These are phyloP conservation scores for Metschnikowia gruessii DNA, from an alignment of 805 yeast species.

Conservation along the genomic window DNA sequence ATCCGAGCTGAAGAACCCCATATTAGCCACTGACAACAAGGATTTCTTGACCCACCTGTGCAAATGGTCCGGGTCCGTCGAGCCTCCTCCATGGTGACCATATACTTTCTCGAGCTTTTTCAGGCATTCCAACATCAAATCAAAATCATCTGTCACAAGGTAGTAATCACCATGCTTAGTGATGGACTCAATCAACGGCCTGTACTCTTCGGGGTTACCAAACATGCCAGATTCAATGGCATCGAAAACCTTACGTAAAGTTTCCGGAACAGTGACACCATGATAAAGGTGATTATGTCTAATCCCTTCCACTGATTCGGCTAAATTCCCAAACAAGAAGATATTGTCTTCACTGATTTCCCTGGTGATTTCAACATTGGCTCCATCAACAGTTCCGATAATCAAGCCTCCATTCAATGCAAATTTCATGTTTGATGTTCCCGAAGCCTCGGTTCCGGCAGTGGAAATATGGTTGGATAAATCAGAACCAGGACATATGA, in stretches of 20 bases:
- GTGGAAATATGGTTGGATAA: constrained; percentile 92
- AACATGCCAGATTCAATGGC: constrained; percentile 68
- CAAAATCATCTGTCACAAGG: constrained; percentile 86
- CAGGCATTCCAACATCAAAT: constrained; percentile 81
- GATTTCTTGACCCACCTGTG: constrained; percentile 72
- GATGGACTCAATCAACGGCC: constrained; percentile 65
- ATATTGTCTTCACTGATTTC: constrained; percentile 93
- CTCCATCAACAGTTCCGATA: constrained; percentile 96
- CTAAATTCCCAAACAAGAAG: constrained; percentile 85
- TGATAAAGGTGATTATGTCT: constrained; percentile 70
- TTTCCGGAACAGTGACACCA: constrained; percentile 56
- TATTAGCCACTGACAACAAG: constrained; percentile 78
- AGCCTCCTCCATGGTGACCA: constrained; percentile 43
- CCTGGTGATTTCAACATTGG: constrained; percentile 90
- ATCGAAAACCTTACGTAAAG: constrained; percentile 59
- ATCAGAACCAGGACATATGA: constrained; percentile 86
- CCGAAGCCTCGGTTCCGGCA: constrained; percentile 96
- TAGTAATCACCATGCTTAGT: constrained; percentile 78
- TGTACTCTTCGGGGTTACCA: constrained; percentile 67
- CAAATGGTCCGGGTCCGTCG: constrained; percentile 50
- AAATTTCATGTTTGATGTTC: constrained; percentile 95
- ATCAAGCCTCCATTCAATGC: constrained; percentile 92
- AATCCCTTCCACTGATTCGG: constrained; percentile 85
- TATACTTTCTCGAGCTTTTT: constrained; percentile 69
- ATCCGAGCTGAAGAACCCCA: constrained; percentile 91